Conservation (phyloP, 306 rosid genomes). For the Casuarina cunninghamiana region DNA sequence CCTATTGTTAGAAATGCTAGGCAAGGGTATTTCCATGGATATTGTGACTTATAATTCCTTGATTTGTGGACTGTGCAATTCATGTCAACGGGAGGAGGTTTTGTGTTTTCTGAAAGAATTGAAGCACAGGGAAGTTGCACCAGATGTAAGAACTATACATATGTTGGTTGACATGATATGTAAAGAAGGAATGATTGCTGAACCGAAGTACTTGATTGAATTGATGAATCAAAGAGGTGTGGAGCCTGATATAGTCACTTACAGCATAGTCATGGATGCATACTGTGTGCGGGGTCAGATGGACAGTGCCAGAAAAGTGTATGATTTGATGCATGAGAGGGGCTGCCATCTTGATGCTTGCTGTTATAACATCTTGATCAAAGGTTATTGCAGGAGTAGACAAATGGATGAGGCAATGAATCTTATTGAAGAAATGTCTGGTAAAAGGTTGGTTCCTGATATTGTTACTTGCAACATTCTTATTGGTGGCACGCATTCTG, state of each 20-base stretch:
- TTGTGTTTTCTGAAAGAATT: slow-evolving; percentile 2
- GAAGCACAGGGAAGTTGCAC: not conserved
- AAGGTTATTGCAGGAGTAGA: not conserved
- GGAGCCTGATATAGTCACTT: not conserved
- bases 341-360: not conserved
- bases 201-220: slow-evolving; percentile 5
- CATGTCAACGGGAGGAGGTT: slow-evolving; percentile 9
- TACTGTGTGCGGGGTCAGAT: slow-evolving; percentile 1
- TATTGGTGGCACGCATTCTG: not conserved
- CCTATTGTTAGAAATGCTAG: slow-evolving; percentile 33
- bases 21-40: not conserved
- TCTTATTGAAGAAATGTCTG: slow-evolving; percentile 10
- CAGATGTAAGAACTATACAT: not conserved
- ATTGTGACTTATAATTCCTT: not conserved
- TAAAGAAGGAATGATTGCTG: not conserved
- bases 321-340: slow-evolving; percentile 7
- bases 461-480: slow-evolving; percentile 19
- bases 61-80: slow-evolving; percentile 3
- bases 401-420: not conserved
- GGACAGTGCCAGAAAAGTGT: not conserved
- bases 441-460: not conserved
- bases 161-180: not conserved
- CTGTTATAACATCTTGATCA: slow-evolving; percentile 7
- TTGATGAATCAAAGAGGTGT: slow-evolving; percentile 2
- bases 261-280: not conserved